These are phyloP conservation scores for Anisodus tanguticus DNA, from an alignment of 257 asterid species.

Conservation along the genomic window DNA sequence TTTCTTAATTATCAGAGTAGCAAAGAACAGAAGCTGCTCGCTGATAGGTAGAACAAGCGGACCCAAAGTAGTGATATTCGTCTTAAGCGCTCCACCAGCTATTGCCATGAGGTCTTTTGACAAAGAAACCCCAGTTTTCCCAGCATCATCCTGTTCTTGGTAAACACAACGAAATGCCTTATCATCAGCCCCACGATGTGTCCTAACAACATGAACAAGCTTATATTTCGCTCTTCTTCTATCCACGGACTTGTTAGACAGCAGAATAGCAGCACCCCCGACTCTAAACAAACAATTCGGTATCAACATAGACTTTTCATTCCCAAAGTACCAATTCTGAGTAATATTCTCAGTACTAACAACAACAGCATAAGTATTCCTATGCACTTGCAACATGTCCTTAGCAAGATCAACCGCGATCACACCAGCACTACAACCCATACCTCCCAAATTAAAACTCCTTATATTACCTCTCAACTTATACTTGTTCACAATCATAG, in stretches of 20 bases:
- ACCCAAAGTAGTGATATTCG: constrained; percentile 74
- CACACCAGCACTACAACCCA: constrained; percentile 91
- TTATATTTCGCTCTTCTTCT: constrained; percentile 64
- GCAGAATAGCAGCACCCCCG: constrained; percentile 66
- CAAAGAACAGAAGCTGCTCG: constrained; percentile 72
- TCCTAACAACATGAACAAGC: constrained; percentile 77
- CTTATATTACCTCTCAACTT: constrained; percentile 74
- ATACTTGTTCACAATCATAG: constrained; percentile 77
- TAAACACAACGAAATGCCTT: constrained; percentile 74
- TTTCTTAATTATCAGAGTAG: constrained; percentile 61
- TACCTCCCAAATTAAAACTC: constrained; percentile 81
- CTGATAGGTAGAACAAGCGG: constrained; percentile 80
- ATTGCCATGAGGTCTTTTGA: constrained; percentile 87
- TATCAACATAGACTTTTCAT: constrained; percentile 74
- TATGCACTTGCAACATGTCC: constrained; percentile 73
- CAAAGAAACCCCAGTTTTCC: constrained; percentile 70
- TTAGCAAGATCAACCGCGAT: constrained; percentile 73
- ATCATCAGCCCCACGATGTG: constrained; percentile 77
- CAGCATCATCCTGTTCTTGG: constrained; percentile 64
- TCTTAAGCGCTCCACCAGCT: constrained; percentile 77
- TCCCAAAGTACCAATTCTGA: constrained; percentile 82
- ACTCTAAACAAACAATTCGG: constrained; percentile 81
- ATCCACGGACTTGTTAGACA: constrained; percentile 64
- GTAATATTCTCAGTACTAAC: constrained; percentile 78
- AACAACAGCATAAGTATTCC: constrained; percentile 74